Conservation (phyloP, 768 basidiomycete genomes). For the Lentinula lateritia region DNA sequence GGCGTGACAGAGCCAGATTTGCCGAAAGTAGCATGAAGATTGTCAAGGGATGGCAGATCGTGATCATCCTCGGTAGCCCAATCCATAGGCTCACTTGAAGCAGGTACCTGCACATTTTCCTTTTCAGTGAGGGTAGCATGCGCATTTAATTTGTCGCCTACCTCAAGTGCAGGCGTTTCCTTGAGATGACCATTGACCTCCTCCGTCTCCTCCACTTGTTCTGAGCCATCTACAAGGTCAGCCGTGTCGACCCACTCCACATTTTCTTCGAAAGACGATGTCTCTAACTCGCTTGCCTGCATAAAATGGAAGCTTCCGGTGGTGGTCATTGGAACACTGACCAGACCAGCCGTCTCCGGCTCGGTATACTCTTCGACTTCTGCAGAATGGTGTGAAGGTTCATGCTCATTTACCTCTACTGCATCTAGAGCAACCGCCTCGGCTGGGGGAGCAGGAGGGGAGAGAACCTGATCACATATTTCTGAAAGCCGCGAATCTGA, state of each 20-base stretch:
- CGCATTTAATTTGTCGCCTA: slow-evolving; percentile 2
- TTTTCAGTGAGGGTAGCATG: not conserved
- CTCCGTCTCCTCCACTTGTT: slow-evolving; percentile 17
- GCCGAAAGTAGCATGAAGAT: slow-evolving; percentile 72
- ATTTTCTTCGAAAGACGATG: slow-evolving; percentile 42
- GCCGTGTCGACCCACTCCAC: slow-evolving; percentile 54
- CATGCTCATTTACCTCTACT: slow-evolving; percentile 13
- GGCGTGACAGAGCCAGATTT: slow-evolving; percentile 71
- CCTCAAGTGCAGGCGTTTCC: slow-evolving; percentile 13
- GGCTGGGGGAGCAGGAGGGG: slow-evolving; percentile 35
- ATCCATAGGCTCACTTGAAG: slow-evolving; percentile 46
- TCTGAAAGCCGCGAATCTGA: slow-evolving; percentile 59
- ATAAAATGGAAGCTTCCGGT: slow-evolving; percentile 73
- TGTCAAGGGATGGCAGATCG: slow-evolving; percentile 70
- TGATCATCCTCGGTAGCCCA: slow-evolving; percentile 82
- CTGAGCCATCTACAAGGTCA: slow-evolving; percentile 23
- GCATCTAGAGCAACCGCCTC: slow-evolving; percentile 29
- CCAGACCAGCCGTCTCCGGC: slow-evolving; percentile 36
- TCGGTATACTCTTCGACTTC: slow-evolving; percentile 24
- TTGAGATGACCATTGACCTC: slow-evolving; percentile 26
- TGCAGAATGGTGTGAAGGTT: slow-evolving; percentile 11
- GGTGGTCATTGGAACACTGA: slow-evolving; percentile 20
- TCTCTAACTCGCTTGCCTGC: slow-evolving; percentile 74
- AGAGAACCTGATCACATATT: slow-evolving; percentile 50
- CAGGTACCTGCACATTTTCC: slow-evolving; percentile 4